Conservation (phyloP, 169 alveolate species). For the Eimeria necatrix region DNA sequence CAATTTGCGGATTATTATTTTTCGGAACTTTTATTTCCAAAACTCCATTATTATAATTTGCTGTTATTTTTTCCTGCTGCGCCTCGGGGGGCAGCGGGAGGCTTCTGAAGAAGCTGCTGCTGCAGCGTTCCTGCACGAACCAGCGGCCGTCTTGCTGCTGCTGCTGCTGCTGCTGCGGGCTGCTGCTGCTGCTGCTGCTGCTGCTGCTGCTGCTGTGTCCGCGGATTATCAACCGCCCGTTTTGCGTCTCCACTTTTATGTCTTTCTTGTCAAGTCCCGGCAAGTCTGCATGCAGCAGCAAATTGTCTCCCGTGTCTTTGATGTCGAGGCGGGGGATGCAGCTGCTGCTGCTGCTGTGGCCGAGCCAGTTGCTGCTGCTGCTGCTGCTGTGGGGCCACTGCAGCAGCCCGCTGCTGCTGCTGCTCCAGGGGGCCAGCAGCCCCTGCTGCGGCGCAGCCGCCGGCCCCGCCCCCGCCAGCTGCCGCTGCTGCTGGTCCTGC, state of each 20-base stretch:
- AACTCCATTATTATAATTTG: slow-evolving; percentile 67
- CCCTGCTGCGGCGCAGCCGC: too few relatives aligned
- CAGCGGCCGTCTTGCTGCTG: not conserved
- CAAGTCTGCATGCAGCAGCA: slow-evolving; percentile 78
- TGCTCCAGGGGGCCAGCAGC: slow-evolving; percentile 5
- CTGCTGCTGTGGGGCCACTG: not conserved
- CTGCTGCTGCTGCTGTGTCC: slow-evolving; percentile 47
- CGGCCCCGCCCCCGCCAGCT: not conserved
- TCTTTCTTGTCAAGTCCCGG: slow-evolving; percentile 76
- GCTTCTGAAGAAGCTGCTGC: slow-evolving; percentile 52
- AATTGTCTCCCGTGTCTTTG: slow-evolving; percentile 59
- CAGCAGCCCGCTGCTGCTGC: not conserved
- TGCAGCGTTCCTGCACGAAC: slow-evolving; percentile 69
- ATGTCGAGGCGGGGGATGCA: slow-evolving; percentile 76
- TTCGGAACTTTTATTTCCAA: slow-evolving; percentile 77
- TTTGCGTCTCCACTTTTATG: slow-evolving; percentile 55
- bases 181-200: too few relatives aligned
- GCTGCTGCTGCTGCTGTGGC: not conserved
- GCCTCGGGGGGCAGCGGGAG: slow-evolving; percentile 52
- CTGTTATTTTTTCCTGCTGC: slow-evolving; percentile 63
- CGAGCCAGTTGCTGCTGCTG: not conserved
- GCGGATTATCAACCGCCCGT: slow-evolving; percentile 48
- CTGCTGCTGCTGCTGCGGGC: not conserved
- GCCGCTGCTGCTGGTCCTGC: not conserved
- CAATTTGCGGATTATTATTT: not conserved